phyloP scores from a whole-genome alignment of 2,329 filamentous ascomycete species.

The Nannizziopsis arthrosporioides region DNA sequence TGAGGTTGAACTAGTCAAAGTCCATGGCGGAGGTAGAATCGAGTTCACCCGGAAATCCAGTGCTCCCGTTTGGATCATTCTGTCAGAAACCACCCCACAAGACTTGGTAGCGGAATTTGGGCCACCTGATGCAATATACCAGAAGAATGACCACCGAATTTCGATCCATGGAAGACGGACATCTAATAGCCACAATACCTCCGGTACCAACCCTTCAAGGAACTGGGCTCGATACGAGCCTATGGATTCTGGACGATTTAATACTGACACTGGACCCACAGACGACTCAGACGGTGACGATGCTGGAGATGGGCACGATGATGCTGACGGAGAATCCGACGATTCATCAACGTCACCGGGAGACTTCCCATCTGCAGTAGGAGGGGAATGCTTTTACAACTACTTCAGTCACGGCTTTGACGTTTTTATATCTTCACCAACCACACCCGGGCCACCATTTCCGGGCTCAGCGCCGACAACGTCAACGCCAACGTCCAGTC shows the following conservation, averaged over 20 bases:
- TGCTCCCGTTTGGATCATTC: conserved; percentile 55
- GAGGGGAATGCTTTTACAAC: conserved; percentile 70
- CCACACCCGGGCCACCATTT: conserved; percentile 51
- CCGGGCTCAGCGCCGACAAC: conserved; percentile 36
- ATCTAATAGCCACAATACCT: conserved; percentile 11
- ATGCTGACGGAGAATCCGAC: conserved; percentile 20
- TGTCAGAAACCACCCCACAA: conserved; percentile 84
- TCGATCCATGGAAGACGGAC: conserved; percentile 55
- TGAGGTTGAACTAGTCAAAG: conserved; percentile 68
- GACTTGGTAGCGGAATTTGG: conserved; percentile 83
- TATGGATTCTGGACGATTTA: conserved; percentile 59
- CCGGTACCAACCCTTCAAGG: conserved; percentile 25
- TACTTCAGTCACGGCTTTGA: conserved; percentile 96
- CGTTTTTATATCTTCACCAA: conserved; percentile 72
- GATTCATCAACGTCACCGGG: conserved; percentile 46
- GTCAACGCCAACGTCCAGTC: conserved; percentile 17
- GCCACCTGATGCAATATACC: conserved; percentile 85
- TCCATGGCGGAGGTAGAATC: conserved; percentile 66
- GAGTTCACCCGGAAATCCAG: conserved; percentile 64
- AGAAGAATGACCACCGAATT: conserved; percentile 79
- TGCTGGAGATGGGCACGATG: too few relatives aligned
- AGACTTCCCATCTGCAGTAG: conserved; percentile 45
- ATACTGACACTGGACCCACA: conserved; percentile 57
- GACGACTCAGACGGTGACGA: conserved; percentile 47
- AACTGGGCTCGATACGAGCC: conserved; percentile 27